A percentile compares a stretch with the other conserved stretches of the same genome.
phyloP scores from a whole-genome alignment of 176 grass and related monocot genomes.

The Oryza meridionalis region DNA sequence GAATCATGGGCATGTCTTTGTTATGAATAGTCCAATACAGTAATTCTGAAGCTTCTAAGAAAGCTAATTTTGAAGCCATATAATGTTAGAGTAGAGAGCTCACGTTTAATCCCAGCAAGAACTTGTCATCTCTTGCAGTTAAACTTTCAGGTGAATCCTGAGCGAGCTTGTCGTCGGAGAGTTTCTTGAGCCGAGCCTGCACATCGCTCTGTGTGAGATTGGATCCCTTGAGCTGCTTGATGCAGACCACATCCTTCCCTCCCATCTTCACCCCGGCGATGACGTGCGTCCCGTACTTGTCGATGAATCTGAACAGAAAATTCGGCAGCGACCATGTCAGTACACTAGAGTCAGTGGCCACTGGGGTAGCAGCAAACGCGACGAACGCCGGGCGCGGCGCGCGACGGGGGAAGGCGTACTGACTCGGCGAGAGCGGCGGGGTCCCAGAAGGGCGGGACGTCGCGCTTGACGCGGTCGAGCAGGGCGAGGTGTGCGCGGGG shows the following conservation, averaged over 20 bases:
- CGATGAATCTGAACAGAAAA: conserved; percentile 63
- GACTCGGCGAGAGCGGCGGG: conserved; percentile 70
- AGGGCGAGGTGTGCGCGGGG: conserved; percentile 50
- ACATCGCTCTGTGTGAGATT: conserved; percentile 61
- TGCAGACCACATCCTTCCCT: conserved; percentile 74
- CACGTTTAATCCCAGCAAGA: conserved; percentile 45
- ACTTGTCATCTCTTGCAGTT: background rate
- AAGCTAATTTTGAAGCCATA: background rate
- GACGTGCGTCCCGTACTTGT: conserved; percentile 80
- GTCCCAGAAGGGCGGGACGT: conserved; percentile 71
- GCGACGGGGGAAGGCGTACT: background rate
- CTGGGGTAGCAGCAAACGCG: background rate
- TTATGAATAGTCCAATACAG: background rate
- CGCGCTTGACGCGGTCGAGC: conserved; percentile 41
- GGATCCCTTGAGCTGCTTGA: conserved; percentile 84
- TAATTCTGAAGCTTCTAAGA: background rate
- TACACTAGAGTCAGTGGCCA: background rate
- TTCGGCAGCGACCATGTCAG: background rate
- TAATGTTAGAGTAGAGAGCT: background rate
- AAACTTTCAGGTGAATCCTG: conserved; percentile 28
- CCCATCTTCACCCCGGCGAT: conserved; percentile 78
- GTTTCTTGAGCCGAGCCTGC: conserved; percentile 66
- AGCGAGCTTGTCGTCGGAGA: conserved; percentile 55
- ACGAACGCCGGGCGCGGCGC: background rate
- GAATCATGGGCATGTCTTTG: too few species aligned